These are phyloP conservation scores for Isochrysis galbana DNA, from an alignment of 78 protist species.

Conservation along the genomic window DNA sequence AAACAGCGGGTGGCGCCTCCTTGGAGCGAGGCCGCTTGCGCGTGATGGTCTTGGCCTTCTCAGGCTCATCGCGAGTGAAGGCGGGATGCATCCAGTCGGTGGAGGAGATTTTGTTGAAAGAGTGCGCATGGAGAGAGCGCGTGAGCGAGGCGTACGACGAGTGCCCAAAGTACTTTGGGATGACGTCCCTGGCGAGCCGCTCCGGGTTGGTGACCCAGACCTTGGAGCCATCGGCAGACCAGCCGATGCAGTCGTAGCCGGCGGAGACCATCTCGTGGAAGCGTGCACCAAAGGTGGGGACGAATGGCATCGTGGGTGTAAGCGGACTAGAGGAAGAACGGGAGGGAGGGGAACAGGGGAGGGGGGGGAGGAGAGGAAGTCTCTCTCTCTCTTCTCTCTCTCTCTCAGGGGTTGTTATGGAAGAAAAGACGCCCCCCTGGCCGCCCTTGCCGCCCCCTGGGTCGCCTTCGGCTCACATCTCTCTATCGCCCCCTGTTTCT, in stretches of 20 bases:
- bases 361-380: no score
- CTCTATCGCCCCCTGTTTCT: no score
- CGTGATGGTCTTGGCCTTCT: neutral
- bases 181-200: neutral
- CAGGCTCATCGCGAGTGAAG: neutral
- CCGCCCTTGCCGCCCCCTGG: no score
- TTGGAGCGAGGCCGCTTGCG: neutral
- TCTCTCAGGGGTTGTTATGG: no score
- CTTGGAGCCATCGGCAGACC: neutral
- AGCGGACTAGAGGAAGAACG: no score
- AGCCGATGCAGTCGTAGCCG: neutral
- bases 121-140: neutral
- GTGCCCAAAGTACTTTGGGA: neutral
- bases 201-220: neutral
- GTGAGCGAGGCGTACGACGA: neutral
- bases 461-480: no score
- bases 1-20: neutral
- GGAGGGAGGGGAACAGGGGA: no score
- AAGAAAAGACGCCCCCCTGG: no score
- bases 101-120: neutral
- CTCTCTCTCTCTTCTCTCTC: no score
- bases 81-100: neutral
- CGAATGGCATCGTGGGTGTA: neutral
- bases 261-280: neutral
- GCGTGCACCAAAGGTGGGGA: neutral